phyloP scores from a whole-genome alignment of 257 asterid species.

The Striga asiatica region DNA sequence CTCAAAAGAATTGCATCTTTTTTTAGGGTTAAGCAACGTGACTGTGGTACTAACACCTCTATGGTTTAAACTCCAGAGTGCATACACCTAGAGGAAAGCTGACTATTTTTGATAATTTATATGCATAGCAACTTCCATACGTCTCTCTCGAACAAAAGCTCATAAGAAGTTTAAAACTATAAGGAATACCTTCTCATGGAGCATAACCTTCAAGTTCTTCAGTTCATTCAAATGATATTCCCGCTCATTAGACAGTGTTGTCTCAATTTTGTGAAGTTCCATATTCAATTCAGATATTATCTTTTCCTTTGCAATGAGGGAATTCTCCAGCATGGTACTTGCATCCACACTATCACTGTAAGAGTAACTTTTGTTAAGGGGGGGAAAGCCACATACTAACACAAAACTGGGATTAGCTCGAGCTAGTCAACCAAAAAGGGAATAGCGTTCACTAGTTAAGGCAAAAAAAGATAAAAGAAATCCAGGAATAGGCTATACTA shows the following conservation, averaged over 20 bases:
- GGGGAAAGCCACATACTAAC: slow-evolving; percentile 5
- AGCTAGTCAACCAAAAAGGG: slow-evolving; percentile 7
- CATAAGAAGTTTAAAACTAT: not conserved
- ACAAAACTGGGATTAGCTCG: slow-evolving; percentile 4
- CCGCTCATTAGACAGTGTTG: slow-evolving; percentile 70
- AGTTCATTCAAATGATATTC: slow-evolving; percentile 70
- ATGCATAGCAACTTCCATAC: not conserved
- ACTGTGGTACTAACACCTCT: not conserved
- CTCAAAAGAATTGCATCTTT: not conserved
- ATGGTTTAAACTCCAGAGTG: not conserved
- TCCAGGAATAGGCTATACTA: too few species aligned
- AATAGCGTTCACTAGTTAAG: slow-evolving; percentile 1
- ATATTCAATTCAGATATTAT: slow-evolving; percentile 77
- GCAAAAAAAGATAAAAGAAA: not conserved
- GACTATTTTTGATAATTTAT: not conserved
- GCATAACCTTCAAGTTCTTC: slow-evolving; percentile 67
- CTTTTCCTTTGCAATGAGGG: slow-evolving; percentile 86
- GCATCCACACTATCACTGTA: slow-evolving; percentile 70
- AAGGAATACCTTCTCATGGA: slow-evolving; percentile 70
- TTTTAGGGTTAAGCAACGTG: not conserved
- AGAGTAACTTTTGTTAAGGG: slow-evolving; percentile 12
- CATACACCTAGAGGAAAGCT: not conserved
- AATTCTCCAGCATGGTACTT: slow-evolving; percentile 71
- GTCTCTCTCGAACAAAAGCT: not conserved
- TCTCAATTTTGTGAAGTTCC: slow-evolving; percentile 91